Conservation (phyloP, 2,329 filamentous ascomycete genomes). For the Penicillium sumatraense region DNA sequence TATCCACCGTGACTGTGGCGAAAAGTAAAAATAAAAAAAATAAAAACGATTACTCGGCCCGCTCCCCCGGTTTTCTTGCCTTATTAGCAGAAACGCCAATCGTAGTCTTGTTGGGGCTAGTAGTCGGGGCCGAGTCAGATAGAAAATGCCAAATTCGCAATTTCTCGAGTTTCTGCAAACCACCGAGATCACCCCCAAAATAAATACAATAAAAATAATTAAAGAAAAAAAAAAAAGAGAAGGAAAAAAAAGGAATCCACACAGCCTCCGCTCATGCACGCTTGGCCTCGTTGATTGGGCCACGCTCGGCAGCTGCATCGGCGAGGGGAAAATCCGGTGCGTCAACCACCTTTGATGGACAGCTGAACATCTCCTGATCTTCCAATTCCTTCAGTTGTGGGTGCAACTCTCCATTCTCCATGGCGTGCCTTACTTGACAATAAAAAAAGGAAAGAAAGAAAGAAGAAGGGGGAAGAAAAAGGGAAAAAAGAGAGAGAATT, state of each 20-base stretch:
- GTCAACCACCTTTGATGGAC: slow-evolving; percentile 1
- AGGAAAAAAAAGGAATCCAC: background rate
- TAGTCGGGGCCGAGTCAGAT: background rate
- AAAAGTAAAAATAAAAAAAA: too few species aligned
- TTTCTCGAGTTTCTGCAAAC: background rate
- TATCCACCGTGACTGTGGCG: slow-evolving; percentile 20
- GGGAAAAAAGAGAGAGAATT: too few species aligned
- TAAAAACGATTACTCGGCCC: slow-evolving; percentile 30
- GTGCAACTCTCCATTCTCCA: background rate
- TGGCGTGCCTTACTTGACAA: background rate
- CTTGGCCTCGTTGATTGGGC: slow-evolving; percentile 14
- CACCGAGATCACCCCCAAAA: background rate
- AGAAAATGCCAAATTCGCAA: background rate
- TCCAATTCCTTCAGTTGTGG: slow-evolving; percentile 4
- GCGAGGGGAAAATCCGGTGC: slow-evolving; percentile 6
- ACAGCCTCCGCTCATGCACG: background rate
- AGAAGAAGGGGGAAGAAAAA: background rate
- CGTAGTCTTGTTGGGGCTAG: slow-evolving; percentile 8
- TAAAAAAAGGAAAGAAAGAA: background rate
- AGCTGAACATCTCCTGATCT: slow-evolving; percentile 5
- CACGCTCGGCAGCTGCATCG: background rate
- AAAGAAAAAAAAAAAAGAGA: background rate
- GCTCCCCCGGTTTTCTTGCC: slow-evolving; percentile 22
- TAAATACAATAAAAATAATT: background rate
- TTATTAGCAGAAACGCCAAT: slow-evolving; percentile 20